Percentiles rank a stretch among this genome's conserved stretches.
Evolutionary conservation across 164 flowering plant species (phyloP).

Genomic region (Akebia trifoliata): DNA sequence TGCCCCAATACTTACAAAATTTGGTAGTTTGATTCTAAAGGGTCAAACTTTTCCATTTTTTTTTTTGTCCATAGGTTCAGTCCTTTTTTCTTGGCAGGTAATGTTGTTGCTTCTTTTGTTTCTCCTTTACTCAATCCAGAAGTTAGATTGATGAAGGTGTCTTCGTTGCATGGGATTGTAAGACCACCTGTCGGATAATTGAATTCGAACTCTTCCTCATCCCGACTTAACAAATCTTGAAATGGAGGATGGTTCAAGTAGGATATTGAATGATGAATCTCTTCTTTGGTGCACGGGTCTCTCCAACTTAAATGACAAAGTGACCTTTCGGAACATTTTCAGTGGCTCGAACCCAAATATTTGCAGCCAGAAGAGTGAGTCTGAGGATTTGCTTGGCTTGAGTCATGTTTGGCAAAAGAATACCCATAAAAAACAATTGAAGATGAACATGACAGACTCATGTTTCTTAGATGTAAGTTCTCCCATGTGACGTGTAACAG

Average conservation of each 20-base stretch:
- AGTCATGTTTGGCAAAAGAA: slow-evolving; percentile 4
- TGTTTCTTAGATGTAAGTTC: too few species aligned
- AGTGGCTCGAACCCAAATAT: background rate
- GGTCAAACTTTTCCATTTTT: too few species aligned
- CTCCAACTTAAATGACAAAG: slow-evolving; percentile 4
- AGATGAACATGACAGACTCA: too few species aligned
- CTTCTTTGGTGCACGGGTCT: slow-evolving; percentile 1
- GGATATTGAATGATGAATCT: slow-evolving; percentile 13
- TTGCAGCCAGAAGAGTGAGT: background rate
- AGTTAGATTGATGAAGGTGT: slow-evolving; percentile 8
- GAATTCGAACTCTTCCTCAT: slow-evolving; percentile 8
- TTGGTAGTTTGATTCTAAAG: too few species aligned
- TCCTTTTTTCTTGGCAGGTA: too few species aligned
- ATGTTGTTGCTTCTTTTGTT: background rate
- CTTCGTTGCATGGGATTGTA: slow-evolving; percentile 44
- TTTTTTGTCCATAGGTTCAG: too few species aligned
- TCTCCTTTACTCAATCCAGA: slow-evolving; percentile 12
- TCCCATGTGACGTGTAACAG: too few species aligned
- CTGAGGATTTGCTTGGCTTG: slow-evolving; percentile 7
- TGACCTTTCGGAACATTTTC: slow-evolving; percentile 23
- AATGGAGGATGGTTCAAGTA: slow-evolving; percentile 5
- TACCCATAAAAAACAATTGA: background rate
- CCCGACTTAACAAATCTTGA: background rate
- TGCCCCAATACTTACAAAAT: too few species aligned
- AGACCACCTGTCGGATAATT: slow-evolving; percentile 12